Evolutionary conservation across 768 basidiomycete genomes (phyloP).

Genomic region (Russula ochroleuca): DNA sequence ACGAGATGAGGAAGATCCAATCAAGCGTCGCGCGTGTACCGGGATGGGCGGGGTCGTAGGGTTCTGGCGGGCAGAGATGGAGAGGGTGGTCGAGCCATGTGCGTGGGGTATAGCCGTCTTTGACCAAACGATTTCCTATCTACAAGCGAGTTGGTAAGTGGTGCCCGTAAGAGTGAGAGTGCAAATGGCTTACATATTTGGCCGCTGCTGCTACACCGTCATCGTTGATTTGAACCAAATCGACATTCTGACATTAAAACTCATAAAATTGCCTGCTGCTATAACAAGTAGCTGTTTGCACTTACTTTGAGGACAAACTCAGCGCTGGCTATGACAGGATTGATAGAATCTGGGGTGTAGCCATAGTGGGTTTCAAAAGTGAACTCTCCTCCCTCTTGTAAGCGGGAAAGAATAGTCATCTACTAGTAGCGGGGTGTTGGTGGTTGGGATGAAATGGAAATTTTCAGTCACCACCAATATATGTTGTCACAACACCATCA

Average conservation of each 20-base stretch:
- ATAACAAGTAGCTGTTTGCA: neutral
- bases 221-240: conserved; percentile 30
- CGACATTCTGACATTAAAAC: conserved; percentile 33
- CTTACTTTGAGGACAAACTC: conserved; percentile 26
- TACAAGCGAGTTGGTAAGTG: conserved; percentile 30
- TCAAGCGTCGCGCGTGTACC: conserved; percentile 46
- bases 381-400: conserved; percentile 4
- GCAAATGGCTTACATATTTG: conserved; percentile 16
- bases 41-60: conserved; percentile 51
- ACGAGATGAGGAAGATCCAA: conserved; percentile 87
- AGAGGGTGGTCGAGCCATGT: conserved; percentile 77
- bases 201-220: conserved; percentile 25
- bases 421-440: neutral
- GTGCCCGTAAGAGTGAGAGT: neutral
- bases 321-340: conserved; percentile 26
- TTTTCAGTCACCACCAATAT: neutral
- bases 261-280: too few relatives aligned
- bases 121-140: conserved; percentile 56
- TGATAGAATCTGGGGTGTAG: conserved; percentile 8
- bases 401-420: conserved; percentile 23
- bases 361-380: conserved; percentile 11
- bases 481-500: neutral
- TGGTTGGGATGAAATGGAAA: neutral
- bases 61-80: conserved; percentile 68
- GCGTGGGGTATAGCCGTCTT: conserved; percentile 69